phyloP scores from a whole-genome alignment of 2,329 filamentous ascomycete genomes.

The Fusarium tricinctum region DNA sequence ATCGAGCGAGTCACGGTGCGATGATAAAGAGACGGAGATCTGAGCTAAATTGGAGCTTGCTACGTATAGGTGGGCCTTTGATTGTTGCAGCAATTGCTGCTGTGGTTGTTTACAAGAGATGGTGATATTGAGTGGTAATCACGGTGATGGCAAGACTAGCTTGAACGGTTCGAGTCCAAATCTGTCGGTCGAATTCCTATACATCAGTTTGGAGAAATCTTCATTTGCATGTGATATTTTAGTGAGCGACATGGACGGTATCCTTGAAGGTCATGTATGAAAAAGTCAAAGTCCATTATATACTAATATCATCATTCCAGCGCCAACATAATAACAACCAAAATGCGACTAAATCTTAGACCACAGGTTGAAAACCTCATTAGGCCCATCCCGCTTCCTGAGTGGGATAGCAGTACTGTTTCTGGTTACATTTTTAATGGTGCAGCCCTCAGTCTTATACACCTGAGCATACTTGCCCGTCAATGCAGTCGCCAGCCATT shows the following conservation, averaged over 20 bases:
- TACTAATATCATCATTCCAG: fast-evolving
- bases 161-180: fast-evolving
- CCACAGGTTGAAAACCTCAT: constrained; percentile 37
- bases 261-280: neutral
- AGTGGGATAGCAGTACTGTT: constrained; percentile 28
- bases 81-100: neutral
- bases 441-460: constrained; percentile 40
- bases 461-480: constrained; percentile 21
- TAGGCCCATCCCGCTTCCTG: constrained; percentile 22
- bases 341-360: neutral
- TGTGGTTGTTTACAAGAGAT: neutral
- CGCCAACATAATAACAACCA: neutral
- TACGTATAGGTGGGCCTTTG: neutral
- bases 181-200: too few relatives aligned
- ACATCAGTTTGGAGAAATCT: too few relatives aligned
- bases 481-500: constrained; percentile 36
- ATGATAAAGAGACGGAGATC: neutral
- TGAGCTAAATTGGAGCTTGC: fast-evolving
- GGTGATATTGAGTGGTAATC: too few relatives aligned
- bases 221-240: too few relatives aligned
- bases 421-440: constrained; percentile 40
- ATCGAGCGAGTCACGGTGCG: constrained; percentile 1
- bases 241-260: too few relatives aligned
- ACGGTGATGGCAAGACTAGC: too few relatives aligned
- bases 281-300: neutral